phyloP scores from a whole-genome alignment of 306 rosid species.

The Abrus pulchellus region DNA sequence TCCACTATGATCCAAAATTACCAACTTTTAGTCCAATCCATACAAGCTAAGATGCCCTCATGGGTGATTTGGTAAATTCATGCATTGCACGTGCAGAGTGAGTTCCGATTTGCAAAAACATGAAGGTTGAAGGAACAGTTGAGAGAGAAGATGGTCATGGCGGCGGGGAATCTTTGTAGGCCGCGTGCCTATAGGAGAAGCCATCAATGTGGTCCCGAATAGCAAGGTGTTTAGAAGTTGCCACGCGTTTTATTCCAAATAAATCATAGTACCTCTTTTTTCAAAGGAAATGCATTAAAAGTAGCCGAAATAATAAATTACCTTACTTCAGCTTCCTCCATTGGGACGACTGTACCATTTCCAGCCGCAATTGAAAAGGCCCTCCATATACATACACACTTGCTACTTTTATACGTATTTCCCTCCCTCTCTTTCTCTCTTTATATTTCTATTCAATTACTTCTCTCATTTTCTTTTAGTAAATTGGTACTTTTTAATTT shows the following conservation, averaged over 20 bases:
- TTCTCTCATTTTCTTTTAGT: too few relatives aligned
- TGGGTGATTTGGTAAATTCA: conserved; percentile 35
- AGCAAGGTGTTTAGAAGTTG: conserved; percentile 49
- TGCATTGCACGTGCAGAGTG: conserved; percentile 51
- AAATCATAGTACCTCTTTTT: neutral
- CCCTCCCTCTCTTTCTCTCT: too few relatives aligned
- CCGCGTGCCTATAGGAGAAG: conserved; percentile 69
- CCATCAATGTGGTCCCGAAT: conserved; percentile 63
- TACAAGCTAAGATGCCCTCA: neutral
- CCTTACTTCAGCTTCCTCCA: conserved; percentile 47
- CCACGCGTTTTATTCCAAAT: conserved; percentile 51
- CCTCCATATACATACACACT: too few relatives aligned
- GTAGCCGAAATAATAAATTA: neutral
- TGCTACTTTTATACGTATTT: too few relatives aligned
- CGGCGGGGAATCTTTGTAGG: conserved; percentile 95
- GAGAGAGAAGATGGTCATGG: conserved; percentile 59
- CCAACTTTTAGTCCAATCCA: conserved; percentile 42
- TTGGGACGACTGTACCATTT: conserved; percentile 48
- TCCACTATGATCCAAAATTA: conserved; percentile 36
- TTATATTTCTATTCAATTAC: too few relatives aligned
- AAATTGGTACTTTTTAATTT: too few relatives aligned
- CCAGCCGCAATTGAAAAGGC: conserved; percentile 66
- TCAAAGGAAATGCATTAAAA: neutral
- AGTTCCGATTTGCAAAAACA: conserved; percentile 54
- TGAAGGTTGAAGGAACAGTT: conserved; percentile 80